These are phyloP conservation scores for Coemansia sp. DNA, from an alignment of 192 early-diverging fungal genomes.

Conservation along the genomic window DNA sequence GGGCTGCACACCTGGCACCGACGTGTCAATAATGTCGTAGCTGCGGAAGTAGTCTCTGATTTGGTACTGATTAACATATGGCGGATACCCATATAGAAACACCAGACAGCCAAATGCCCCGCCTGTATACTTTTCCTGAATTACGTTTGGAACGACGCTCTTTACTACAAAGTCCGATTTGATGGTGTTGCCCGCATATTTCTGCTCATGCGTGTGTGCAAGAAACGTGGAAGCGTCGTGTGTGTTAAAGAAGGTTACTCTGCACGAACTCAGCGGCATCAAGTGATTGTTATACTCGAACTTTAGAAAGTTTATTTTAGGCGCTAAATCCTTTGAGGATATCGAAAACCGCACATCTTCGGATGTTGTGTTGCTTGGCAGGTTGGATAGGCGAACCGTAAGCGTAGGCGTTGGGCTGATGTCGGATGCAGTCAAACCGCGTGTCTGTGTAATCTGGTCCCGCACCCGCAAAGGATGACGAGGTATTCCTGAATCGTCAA, in stretches of 20 bases:
- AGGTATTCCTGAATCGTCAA: conserved; percentile 3
- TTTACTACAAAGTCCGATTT: conserved; percentile 25
- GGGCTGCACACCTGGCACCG: conserved; percentile 38
- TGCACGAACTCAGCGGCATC: conserved; percentile 32
- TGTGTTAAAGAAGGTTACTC: conserved; percentile 26
- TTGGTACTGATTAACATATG: conserved; percentile 28
- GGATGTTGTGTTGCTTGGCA: conserved; percentile 28
- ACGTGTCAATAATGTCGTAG: conserved; percentile 44
- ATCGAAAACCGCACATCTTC: conserved; percentile 24
- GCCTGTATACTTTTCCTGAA: conserved; percentile 26
- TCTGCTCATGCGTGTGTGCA: conserved; percentile 11
- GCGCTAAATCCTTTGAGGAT: not conserved
- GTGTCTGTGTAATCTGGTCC: not conserved
- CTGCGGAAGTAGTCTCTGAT: conserved; percentile 31
- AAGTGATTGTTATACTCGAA: conserved; percentile 40
- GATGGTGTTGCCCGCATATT: conserved; percentile 21
- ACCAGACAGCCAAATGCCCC: conserved; percentile 32
- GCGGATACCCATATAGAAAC: conserved; percentile 46
- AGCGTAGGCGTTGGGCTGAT: conserved; percentile 24
- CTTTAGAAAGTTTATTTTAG: conserved; percentile 22
- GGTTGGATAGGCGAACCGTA: conserved; percentile 34
- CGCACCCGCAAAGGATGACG: conserved; percentile 11
- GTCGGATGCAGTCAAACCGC: conserved; percentile 13
- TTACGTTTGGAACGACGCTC: conserved; percentile 20
- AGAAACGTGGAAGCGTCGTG: conserved; percentile 26